Base-by-base conservation (phyloP, 305 asterid genomes). In the Rubia balearica region DNA sequence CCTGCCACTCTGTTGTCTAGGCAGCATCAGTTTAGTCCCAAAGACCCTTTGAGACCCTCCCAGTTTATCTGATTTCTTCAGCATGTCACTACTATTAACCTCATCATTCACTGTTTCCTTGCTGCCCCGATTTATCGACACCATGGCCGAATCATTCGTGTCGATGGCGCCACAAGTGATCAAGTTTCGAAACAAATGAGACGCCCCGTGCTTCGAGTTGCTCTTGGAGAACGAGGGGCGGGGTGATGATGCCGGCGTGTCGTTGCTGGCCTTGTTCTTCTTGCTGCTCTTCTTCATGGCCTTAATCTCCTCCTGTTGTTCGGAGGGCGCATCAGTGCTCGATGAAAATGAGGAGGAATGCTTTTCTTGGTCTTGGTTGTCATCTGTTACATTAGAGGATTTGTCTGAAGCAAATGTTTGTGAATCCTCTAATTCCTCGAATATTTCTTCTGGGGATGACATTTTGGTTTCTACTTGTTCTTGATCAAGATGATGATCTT, bases 31-130 rank as follows among this genome's bases (percentile, higher is more conserved):
- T 51, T 85, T 79, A 73, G 83, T 83, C 65, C 85, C 86, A 71
- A 75, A 74, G 7, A 88, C 79, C 88, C 96, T 87, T 78, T 88
- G 89, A 75, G 97, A 93, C 13, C 92, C 94, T 65, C 96, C 94
- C 33, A 85, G 43, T 46, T 67, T 76, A 51, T 86, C 92, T 67
- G 78, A 74, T 75, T 77, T 86, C 64, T 80, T 65, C 13, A 86
- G 67, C 2, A 53, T 2, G 45, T 78, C 81, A 0, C 24, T 70
- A 22, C 55, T 3, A n/a, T 2, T 66, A 27, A 46, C 27, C 6
- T 61, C 64, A 22, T 0, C 82, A 77, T 77, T 22, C 17, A 78
- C 62, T 6, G 80, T 19, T 42, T 71, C 80, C 55, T 74, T 83
- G 5, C 67, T 75, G 19, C 67, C 81, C 78, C 78, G 72, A 36